Evolutionary conservation across 2,329 filamentous ascomycete species (phyloP).

Genomic region (Fusarium brachygibbosum): DNA sequence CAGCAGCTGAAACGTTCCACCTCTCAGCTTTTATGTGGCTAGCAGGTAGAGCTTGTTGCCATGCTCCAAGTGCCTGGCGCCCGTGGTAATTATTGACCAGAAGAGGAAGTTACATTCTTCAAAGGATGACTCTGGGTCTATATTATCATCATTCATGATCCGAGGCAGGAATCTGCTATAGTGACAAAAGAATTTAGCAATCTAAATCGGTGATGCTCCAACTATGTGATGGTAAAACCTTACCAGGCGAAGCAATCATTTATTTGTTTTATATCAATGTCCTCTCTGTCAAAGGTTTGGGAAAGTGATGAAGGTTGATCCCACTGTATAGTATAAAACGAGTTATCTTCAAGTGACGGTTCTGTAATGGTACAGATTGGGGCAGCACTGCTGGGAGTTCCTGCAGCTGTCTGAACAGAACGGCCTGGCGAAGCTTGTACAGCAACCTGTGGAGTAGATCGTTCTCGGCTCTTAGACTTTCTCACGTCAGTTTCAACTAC

Average conservation of each 20-base stretch:
- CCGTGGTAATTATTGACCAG: slow-evolving; percentile 7
- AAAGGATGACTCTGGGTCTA: neutral
- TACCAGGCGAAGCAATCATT: slow-evolving; percentile 5
- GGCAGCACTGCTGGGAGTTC: neutral
- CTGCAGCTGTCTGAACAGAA: neutral
- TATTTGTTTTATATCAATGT: neutral
- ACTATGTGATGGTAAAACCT: neutral
- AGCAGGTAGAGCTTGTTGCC: neutral
- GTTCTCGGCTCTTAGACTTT: neutral
- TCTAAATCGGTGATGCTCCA: neutral
- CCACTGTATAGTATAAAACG: neutral
- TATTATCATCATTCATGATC: neutral
- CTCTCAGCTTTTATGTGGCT: slow-evolving; percentile 1
- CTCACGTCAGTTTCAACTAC: neutral
- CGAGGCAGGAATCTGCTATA: neutral
- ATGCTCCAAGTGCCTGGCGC: slow-evolving; percentile 3
- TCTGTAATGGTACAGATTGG: too few species aligned
- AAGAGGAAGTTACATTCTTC: slow-evolving; percentile 4
- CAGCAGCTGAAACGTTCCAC: slow-evolving; percentile 3
- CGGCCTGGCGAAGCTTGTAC: neutral
- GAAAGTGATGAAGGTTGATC: neutral
- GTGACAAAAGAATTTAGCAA: neutral
- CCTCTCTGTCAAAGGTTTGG: neutral
- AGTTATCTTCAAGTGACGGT: neutral
- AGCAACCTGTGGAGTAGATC: neutral